Base-by-base conservation (phyloP, 352 stramenopile species). In the Globisporangium uncinulatum region DNA sequence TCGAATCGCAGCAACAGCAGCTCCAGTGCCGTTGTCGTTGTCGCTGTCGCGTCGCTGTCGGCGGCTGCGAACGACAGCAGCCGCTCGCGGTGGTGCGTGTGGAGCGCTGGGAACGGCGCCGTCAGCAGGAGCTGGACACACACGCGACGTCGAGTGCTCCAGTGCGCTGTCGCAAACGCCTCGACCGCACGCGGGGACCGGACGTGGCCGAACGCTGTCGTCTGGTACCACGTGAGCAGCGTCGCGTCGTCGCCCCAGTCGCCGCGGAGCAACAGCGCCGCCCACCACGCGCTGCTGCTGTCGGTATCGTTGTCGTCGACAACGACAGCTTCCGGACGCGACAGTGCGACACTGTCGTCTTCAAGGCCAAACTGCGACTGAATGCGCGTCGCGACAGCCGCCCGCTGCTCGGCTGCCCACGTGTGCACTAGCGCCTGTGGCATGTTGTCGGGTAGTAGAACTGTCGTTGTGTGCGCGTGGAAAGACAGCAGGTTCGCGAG, bases 1-100 rank as follows among this genome's bases (percentile, higher is more conserved):
- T 89, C 78, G 41, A 87, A 75, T 14, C 79, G 82, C 54, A 92
- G 59, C n/a, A 92, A 64, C 11, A 71, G 55, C 19, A 92, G 61
- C 52, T 89, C 79, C 17, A 58, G 24, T 6, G 71, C 17, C 29
- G 62, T 51, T 37, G 19, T 56, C 24, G 65, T 39, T 39, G 34
- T 39, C 34, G 34, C 34, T 39, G 34, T 39, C 34, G 34, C 34
- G 31, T 46, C 19, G 10, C 3, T 32, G 17, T 2, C 49, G 31
- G 56, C 13, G 13, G 51, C 54, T 1, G 4, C 56, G 39, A 19
- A 59, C 41, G n/a, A 44, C 54, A 88, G 54, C 14, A 81, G 59
- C 1, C 62, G 65, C 31, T 65, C 54, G 8, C 57, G 47, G 32
- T 87, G 64, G 29, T 73, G 69, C 4, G 70, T 60, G 45, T 78